Evolutionary conservation across 306 rosid species (phyloP).

Genomic region (Dalbergia cultrata): DNA sequence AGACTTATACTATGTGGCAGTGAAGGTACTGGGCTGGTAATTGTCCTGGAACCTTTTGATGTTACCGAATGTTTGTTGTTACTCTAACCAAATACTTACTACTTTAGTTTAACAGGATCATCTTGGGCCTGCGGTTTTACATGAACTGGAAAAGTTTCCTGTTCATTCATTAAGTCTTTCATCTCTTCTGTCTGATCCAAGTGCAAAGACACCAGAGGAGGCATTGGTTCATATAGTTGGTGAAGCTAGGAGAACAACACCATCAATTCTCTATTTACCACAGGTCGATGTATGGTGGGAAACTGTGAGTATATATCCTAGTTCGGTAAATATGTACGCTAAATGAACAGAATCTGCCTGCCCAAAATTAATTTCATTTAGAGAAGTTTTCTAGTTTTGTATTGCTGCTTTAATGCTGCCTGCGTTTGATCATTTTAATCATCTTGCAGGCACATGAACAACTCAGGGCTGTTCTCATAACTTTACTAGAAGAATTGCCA

Average conservation of each 20-base stretch:
- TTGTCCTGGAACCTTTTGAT: conserved; percentile 58
- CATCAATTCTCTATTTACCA: conserved; percentile 91
- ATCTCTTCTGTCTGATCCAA: conserved; percentile 92
- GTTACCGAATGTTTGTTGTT: conserved; percentile 37
- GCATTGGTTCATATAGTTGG: conserved; percentile 95
- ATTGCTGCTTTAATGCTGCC: background rate
- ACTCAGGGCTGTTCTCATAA: conserved; percentile 88
- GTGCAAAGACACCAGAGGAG: conserved; percentile 99
- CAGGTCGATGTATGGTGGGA: conserved; percentile 98
- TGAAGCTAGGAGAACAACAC: conserved; percentile 95
- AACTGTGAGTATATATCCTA: conserved; percentile 72
- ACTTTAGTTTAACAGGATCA: conserved; percentile 99
- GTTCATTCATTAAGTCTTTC: conserved; percentile 94
- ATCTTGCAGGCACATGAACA: conserved; percentile 91
- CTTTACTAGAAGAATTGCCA: conserved; percentile 87
- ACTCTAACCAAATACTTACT: conserved; percentile 72
- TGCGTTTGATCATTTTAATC: conserved; percentile 46
- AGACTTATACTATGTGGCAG: conserved; percentile 90
- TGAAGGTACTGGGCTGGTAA: conserved; percentile 98
- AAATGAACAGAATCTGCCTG: conserved; percentile 37
- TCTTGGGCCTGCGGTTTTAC: conserved; percentile 98
- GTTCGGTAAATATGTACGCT: conserved; percentile 33
- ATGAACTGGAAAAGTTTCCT: conserved; percentile 96
- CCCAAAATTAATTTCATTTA: conserved; percentile 29
- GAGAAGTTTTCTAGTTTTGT: conserved; percentile 16